A percentile compares a stretch with the other conserved stretches of the same genome.
phyloP scores from a whole-genome alignment of 495 filamentous ascomycete species.

The Hypomontagnella submonticulosa region DNA sequence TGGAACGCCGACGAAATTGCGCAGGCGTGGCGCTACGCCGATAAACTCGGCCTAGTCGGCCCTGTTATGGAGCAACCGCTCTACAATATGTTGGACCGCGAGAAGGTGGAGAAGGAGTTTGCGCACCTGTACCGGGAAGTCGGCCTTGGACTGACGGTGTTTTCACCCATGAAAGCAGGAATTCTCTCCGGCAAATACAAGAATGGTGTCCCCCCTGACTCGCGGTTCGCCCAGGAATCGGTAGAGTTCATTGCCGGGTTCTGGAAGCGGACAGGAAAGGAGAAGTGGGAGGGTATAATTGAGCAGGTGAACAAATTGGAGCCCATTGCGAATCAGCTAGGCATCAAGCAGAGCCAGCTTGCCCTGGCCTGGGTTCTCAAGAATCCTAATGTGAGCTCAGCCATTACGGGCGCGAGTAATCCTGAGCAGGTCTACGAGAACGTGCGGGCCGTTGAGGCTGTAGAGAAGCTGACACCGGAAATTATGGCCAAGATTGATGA shows the following conservation, averaged over 20 bases:
- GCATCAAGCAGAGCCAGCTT: constrained; percentile 71
- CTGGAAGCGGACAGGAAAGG: constrained; percentile 57
- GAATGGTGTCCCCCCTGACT: constrained; percentile 68
- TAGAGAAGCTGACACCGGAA: constrained; percentile 72
- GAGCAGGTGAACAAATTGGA: constrained; percentile 61
- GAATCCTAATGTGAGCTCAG: constrained; percentile 77
- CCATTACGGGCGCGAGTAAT: constrained; percentile 80
- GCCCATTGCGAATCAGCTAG: constrained; percentile 74
- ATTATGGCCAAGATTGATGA: constrained; percentile 77
- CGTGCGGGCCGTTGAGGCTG: constrained; percentile 68
- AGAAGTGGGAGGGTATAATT: constrained; percentile 59
- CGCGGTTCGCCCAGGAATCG: constrained; percentile 60
- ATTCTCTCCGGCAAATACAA: constrained; percentile 87
- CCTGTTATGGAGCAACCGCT: constrained; percentile 87
- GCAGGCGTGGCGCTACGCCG: constrained; percentile 78
- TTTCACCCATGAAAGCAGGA: constrained; percentile 76
- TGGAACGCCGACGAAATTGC: constrained; percentile 86
- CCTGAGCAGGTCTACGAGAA: constrained; percentile 80
- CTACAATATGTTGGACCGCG: constrained; percentile 80
- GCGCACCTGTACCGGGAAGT: constrained; percentile 70
- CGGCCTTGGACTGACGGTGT: constrained; percentile 78
- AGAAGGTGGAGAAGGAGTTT: constrained; percentile 82
- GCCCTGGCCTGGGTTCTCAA: constrained; percentile 83
- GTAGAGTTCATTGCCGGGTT: constrained; percentile 61
- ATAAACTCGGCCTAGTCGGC: constrained; percentile 78